Evolutionary conservation across 2,329 filamentous ascomycete species (phyloP), one percentile per base, ranked within the genome.

Genomic region (Fusarium sp.): DNA sequence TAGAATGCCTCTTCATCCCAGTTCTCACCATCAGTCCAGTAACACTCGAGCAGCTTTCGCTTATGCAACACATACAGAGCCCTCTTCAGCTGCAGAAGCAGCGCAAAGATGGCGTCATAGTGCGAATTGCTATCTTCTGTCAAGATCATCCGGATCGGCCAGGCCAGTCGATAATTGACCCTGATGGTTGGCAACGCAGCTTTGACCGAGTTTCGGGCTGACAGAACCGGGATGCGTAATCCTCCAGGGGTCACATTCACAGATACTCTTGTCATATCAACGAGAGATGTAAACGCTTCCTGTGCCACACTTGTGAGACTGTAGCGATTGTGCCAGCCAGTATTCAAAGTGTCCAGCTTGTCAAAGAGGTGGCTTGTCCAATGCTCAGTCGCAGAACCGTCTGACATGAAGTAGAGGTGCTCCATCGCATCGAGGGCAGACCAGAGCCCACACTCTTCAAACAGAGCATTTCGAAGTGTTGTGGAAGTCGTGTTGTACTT

Each of bases 321-420:
- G 78, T 96, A 97, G 22, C 91, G 90, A 80, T 98, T 95, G 70
- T 92, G 92, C 95, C 95, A 98, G 38, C 84, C 84, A 7, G 79
- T 82, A 79, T 84, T 87, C 18, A 88, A 77, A 2, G 84, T 86
- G 74, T 97, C 93, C 52, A 98, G 88, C 58, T 93, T 91, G 65
- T 92, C 89, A 79, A 98, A 98, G 1, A 98, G 81, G 14, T 89
- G 88, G 29, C 88, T 87, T 14, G 92, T 89, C 75, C 98, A 92
- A 0, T 85, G 82, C 56, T 92, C 89, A 2, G 92, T 89, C 1
- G 91, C 84, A 1, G 91, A 88, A 2, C 95, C 94, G 76, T 98
- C 91, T 18, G 89, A 90, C 82, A 93, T 93, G 25, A 98, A 87
- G 80, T 95, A 98, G 18, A 98, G 84, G 42, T 88, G 84, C 36